Conservation (phyloP, 306 rosid species). For the Quercus berberidifolia region DNA sequence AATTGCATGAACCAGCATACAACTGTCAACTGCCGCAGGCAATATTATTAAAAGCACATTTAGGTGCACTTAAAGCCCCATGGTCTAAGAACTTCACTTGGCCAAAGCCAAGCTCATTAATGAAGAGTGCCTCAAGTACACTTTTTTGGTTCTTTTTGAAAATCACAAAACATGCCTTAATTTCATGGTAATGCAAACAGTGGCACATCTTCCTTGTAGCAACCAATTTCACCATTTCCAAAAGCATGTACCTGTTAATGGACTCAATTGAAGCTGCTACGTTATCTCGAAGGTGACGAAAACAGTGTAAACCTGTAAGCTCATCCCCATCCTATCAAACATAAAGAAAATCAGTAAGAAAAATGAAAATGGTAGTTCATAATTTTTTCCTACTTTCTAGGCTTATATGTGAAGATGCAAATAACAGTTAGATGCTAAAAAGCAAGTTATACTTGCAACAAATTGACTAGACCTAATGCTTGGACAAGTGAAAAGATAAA, state of each 20-base stretch:
- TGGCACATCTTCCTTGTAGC: constrained; percentile 9
- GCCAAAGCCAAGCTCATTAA: no score
- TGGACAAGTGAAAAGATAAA: no score
- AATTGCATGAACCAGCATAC: background rate
- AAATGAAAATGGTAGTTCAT: background rate
- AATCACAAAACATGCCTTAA: background rate
- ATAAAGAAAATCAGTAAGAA: constrained; percentile 20
- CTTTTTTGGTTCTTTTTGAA: no score
- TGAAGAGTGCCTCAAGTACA: no score
- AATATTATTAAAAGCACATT: background rate
- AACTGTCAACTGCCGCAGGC: background rate
- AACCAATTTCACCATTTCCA: constrained; percentile 4
- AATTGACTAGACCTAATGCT: no score
- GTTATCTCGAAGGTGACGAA: constrained; percentile 92
- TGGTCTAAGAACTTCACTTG: background rate
- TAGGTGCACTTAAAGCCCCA: background rate
- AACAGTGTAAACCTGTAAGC: constrained; percentile 95
- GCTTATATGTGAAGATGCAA: constrained; percentile 1
- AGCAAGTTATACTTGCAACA: background rate
- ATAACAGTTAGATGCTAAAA: background rate
- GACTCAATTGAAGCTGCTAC: constrained; percentile 86
- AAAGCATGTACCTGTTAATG: constrained; percentile 69
- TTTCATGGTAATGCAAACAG: background rate
- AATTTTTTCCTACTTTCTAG: constrained; percentile 7
- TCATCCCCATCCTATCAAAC: constrained; percentile 88